Evolutionary conservation across 169 alveolate species (phyloP).

Genomic region (Cryptosporidium felis): DNA sequence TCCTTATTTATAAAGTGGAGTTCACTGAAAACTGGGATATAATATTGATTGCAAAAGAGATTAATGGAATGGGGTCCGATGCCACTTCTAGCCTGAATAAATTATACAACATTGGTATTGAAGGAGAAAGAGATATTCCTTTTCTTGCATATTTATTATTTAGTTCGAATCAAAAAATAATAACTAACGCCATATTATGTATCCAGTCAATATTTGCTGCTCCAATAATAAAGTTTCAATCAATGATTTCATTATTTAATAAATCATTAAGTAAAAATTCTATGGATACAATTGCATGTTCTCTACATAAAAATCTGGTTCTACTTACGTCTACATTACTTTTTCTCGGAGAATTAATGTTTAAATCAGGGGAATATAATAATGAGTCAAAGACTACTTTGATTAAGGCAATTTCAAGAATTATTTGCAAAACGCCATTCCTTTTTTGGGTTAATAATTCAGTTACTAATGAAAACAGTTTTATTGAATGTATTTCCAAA

Average conservation of each 20-base stretch:
- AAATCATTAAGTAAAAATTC: not conserved
- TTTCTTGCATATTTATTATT: constrained; percentile 20
- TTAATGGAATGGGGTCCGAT: not conserved
- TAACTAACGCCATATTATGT: constrained; percentile 16
- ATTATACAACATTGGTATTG: not conserved
- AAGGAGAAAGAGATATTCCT: not conserved
- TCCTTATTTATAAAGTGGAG: constrained; percentile 36
- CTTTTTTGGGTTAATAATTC: constrained; percentile 31
- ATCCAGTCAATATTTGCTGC: constrained; percentile 51
- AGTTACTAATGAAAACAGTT: not conserved
- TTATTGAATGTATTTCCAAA: constrained; percentile 8
- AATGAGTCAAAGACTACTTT: constrained; percentile 6
- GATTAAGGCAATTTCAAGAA: constrained; percentile 17
- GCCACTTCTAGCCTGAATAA: not conserved
- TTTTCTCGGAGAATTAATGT: not conserved
- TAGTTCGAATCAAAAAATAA: constrained; percentile 8
- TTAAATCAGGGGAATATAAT: not conserved
- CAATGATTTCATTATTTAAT: not conserved
- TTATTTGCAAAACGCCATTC: constrained; percentile 29
- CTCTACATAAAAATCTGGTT: not conserved
- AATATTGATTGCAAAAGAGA: constrained; percentile 31
- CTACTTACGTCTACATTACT: not conserved
- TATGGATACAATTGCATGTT: constrained; percentile 13
- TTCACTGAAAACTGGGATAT: constrained; percentile 56
- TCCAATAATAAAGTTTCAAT: constrained; percentile 46